Evolutionary conservation across 1,284 basidiomycete genomes (phyloP).

Genomic region (Cystobasidiaceae sp.): DNA sequence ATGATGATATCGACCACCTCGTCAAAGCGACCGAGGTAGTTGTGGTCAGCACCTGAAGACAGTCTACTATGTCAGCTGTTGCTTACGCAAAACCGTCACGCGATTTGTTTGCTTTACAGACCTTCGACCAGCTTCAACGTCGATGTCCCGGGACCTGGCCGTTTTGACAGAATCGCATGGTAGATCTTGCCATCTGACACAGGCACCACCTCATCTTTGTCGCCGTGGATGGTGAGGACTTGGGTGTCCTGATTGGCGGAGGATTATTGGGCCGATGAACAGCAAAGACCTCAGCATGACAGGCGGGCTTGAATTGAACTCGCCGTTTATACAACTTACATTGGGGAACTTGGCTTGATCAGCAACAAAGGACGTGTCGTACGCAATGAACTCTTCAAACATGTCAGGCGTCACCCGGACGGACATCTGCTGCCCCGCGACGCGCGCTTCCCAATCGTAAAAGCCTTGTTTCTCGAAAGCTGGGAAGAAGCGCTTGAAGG

Average conservation of each 20-base stretch:
- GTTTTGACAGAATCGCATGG: constrained; percentile 8
- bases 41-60: constrained; percentile 15
- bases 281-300: background rate
- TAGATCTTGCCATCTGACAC: constrained; percentile 25
- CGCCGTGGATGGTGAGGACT: constrained; percentile 24
- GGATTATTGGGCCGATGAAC: background rate
- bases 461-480: constrained; percentile 25
- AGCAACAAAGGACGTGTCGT: constrained; percentile 20
- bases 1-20: constrained; percentile 24
- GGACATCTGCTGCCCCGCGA: constrained; percentile 19
- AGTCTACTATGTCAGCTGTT: background rate
- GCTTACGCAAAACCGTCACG: too few species aligned
- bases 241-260: background rate
- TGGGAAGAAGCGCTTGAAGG: constrained; percentile 17
- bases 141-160: constrained; percentile 21
- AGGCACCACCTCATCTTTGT: constrained; percentile 17
- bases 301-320: too few species aligned
- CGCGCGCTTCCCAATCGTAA: constrained; percentile 26
- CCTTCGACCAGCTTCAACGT: constrained; percentile 3
- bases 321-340: background rate
- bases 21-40: constrained; percentile 25
- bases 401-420: constrained; percentile 17
- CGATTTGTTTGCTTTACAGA: background rate
- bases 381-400: constrained; percentile 20
- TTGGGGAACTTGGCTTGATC: constrained; percentile 17